A percentile compares a stretch with the other conserved stretches of the same genome.
These are phyloP conservation scores for Tolypocladium album DNA, from an alignment of 2,329 filamentous ascomycete genomes.

Conservation along the genomic window DNA sequence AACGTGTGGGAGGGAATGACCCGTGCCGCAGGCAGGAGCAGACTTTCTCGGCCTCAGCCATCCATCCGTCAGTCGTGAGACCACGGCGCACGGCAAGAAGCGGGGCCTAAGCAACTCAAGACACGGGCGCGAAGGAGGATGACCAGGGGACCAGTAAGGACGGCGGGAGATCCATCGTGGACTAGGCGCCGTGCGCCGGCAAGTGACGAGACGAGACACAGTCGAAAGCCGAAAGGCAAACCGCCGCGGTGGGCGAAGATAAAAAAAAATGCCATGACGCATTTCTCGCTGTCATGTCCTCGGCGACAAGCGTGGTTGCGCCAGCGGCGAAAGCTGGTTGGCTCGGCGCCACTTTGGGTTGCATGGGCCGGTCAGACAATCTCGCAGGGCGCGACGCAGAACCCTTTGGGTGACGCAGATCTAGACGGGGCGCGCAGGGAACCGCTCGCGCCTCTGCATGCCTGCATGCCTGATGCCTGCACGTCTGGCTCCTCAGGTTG, in stretches of 20 bases:
- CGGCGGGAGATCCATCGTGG: neutral
- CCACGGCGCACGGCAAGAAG: neutral
- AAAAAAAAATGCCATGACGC: slow-evolving; percentile 12
- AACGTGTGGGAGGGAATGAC: neutral
- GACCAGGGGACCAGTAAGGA: neutral
- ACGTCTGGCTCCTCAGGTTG: neutral
- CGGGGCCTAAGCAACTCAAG: neutral
- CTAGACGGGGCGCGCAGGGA: neutral
- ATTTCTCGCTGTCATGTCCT: slow-evolving; percentile 15
- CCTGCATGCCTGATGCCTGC: neutral
- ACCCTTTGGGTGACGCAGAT: neutral
- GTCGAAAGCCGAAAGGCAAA: neutral
- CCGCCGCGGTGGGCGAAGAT: neutral
- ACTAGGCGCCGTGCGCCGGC: neutral
- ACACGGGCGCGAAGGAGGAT: neutral
- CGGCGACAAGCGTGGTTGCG: slow-evolving; percentile 1
- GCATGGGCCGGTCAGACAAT: neutral
- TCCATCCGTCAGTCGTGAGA: neutral
- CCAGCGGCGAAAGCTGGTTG: neutral
- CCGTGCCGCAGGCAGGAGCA: neutral
- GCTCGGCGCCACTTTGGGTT: neutral
- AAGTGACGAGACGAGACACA: neutral
- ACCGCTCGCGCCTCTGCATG: neutral
- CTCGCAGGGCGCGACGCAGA: neutral
- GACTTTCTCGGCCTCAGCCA: neutral